Evolutionary conservation across 2,329 filamentous ascomycete genomes (phyloP).

Genomic region (Diaporthe aspalathi): DNA sequence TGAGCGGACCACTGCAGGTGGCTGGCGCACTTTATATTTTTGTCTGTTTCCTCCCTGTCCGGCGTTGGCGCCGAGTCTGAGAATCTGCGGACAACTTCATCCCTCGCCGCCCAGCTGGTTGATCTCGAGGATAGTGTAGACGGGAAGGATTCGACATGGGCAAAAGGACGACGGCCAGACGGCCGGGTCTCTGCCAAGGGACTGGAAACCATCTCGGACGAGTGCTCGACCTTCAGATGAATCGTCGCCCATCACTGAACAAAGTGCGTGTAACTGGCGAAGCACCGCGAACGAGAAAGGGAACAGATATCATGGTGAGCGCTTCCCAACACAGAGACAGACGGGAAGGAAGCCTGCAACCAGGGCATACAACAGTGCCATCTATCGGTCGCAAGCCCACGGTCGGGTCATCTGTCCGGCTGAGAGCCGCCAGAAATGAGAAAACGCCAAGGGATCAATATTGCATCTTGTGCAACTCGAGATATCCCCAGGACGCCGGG

Average conservation of each 20-base stretch:
- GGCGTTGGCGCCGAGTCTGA: slow-evolving; percentile 41
- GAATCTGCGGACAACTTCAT: slow-evolving; percentile 43
- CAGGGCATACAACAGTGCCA: not conserved
- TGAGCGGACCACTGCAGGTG: not conserved
- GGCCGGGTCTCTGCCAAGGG: not conserved
- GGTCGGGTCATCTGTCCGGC: slow-evolving; percentile 8
- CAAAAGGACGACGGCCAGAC: slow-evolving; percentile 7
- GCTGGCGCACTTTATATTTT: slow-evolving; percentile 32
- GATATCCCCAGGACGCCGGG: not conserved
- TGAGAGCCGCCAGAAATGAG: slow-evolving; percentile 1
- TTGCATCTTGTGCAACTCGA: slow-evolving; percentile 25
- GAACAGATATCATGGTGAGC: not conserved
- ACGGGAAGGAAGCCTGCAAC: not conserved
- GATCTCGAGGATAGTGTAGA: slow-evolving; percentile 11
- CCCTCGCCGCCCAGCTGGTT: slow-evolving; percentile 27
- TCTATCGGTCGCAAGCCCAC: not conserved
- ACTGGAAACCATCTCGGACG: slow-evolving; percentile 26
- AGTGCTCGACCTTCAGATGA: not conserved
- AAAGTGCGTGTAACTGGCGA: not conserved
- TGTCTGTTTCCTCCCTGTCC: slow-evolving; percentile 33
- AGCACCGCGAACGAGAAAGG: not conserved
- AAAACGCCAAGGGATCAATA: slow-evolving; percentile 9
- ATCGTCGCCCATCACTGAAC: not conserved
- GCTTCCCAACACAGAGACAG: not conserved
- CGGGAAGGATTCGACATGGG: not conserved